phyloP scores from a whole-genome alignment of 108 stramenopile genomes.

The Cyclostephanos tholiformis region DNA sequence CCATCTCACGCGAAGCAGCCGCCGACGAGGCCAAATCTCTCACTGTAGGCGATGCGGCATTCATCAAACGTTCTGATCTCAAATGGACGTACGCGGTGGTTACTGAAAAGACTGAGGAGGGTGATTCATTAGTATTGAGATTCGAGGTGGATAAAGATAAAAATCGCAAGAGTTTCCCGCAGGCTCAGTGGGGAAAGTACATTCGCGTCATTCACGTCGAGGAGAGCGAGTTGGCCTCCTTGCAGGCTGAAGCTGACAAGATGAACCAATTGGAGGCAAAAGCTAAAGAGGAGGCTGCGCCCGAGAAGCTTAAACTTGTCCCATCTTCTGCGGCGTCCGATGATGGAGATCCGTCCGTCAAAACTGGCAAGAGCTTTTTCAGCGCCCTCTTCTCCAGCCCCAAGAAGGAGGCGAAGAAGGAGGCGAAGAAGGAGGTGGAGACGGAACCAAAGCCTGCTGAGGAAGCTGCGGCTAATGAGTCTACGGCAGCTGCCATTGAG shows the following conservation, averaged over 20 bases:
- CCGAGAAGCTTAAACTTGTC: not conserved
- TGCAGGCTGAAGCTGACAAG: constrained; percentile 5
- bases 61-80: constrained; percentile 48
- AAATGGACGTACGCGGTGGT: constrained; percentile 47
- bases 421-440: not conserved
- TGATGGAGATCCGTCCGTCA: constrained; percentile 1
- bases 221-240: constrained; percentile 4
- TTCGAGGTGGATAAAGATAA: constrained; percentile 42
- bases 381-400: not conserved
- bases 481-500: not conserved
- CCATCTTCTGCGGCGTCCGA: not conserved
- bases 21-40: constrained; percentile 22
- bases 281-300: not conserved
- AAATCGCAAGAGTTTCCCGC: constrained; percentile 43
- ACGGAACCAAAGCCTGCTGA: not conserved
- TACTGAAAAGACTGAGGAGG: constrained; percentile 23
- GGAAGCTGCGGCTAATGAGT: not conserved
- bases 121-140: constrained; percentile 16
- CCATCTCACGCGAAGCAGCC: constrained; percentile 37
- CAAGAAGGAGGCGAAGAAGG: constrained; percentile 9
- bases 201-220: constrained; percentile 32
- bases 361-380: constrained; percentile 8
- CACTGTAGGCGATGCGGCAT: constrained; percentile 34
- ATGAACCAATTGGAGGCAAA: not conserved
- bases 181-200: constrained; percentile 53